Conservation (phyloP, 805 yeast species). For the Tetrapisispora fleetii region DNA sequence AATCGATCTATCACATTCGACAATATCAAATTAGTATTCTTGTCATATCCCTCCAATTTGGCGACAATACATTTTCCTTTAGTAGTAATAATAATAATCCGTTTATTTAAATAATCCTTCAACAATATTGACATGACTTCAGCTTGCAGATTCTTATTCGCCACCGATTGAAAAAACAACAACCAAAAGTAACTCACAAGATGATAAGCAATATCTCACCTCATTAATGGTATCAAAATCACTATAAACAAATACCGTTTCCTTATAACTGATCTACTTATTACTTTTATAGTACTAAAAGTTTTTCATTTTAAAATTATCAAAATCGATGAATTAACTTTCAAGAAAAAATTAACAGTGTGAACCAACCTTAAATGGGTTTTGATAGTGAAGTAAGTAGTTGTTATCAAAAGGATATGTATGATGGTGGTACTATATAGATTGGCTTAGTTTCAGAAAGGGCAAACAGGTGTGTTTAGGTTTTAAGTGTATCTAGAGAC, state of each 20-base stretch:
- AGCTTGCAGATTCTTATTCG: background rate
- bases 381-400: too few species aligned
- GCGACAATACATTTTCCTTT: conserved; percentile 47
- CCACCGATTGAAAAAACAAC: too few species aligned
- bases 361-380: background rate
- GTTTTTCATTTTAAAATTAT: background rate
- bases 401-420: too few species aligned
- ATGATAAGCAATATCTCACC: background rate
- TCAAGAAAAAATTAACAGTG: background rate
- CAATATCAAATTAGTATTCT: conserved; percentile 50
- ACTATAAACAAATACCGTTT: too few species aligned
- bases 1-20: conserved; percentile 41
- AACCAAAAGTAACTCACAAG: background rate
- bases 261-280: background rate
- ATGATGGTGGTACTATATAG: too few species aligned
- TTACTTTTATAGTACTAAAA: background rate
- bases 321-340: background rate
- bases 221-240: too few species aligned
- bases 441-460: too few species aligned
- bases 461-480: too few species aligned
- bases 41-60: conserved; percentile 50
- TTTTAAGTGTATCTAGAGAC: too few species aligned
- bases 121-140: conserved; percentile 26
- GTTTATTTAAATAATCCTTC: conserved; percentile 30
- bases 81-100: conserved; percentile 46